Conservation (phyloP, 306 rosid genomes). For the Malus sieversii region DNA sequence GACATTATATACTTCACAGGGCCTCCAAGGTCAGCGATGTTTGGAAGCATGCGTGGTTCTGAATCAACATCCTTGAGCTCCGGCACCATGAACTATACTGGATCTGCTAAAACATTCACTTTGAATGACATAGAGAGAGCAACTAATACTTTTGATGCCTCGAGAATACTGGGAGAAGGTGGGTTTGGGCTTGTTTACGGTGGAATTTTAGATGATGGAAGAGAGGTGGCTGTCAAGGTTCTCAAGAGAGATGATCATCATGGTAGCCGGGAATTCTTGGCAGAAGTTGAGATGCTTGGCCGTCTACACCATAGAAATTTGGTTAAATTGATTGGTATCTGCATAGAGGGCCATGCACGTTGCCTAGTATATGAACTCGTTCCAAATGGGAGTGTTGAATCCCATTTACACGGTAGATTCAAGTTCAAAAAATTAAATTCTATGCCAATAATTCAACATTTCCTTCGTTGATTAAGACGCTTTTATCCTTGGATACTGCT, state of each 20-base stretch:
- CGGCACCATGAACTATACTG: constrained; percentile 49
- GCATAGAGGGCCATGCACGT: constrained; percentile 71
- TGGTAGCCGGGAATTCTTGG: constrained; percentile 89
- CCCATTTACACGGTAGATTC: constrained; percentile 79
- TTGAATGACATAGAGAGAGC: constrained; percentile 70
- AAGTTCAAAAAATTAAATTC: constrained; percentile 6
- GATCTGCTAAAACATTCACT: constrained; percentile 69
- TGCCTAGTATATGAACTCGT: constrained; percentile 91
- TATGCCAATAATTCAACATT: not conserved
- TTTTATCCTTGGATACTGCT: not conserved
- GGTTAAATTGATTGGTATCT: constrained; percentile 79
- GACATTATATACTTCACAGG: constrained; percentile 24
- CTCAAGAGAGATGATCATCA: constrained; percentile 83
- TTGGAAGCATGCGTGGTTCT: constrained; percentile 39
- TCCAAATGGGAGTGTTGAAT: constrained; percentile 95
- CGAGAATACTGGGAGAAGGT: constrained; percentile 97
- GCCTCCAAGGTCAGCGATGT: constrained; percentile 18
- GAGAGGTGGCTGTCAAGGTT: constrained; percentile 82
- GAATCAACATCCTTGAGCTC: constrained; percentile 46
- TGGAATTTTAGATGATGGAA: constrained; percentile 73
- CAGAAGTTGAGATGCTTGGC: constrained; percentile 97
- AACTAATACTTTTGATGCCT: constrained; percentile 64
- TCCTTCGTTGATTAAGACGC: not conserved
- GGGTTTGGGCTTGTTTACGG: constrained; percentile 90
- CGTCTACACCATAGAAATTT: constrained; percentile 93